Evolutionary conservation across 2,329 filamentous ascomycete species (phyloP), one percentile per base, ranked within the genome.

Genomic region (Celoporthe dispersa): DNA sequence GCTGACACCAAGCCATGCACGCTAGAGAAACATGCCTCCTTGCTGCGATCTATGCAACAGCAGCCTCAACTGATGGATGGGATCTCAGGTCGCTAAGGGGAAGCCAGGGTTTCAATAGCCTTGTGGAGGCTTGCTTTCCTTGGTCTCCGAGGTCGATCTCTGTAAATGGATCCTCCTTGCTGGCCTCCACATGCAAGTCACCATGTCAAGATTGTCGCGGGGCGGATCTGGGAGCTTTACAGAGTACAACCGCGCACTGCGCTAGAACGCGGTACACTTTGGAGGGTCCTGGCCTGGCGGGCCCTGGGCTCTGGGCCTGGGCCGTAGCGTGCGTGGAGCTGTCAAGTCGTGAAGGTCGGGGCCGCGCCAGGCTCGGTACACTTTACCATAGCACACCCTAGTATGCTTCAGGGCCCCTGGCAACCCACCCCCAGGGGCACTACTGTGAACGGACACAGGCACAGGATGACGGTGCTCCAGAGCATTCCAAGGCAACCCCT

Each of bases 401-500:
- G 48, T 22, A 25, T 3, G 41, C 41, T 8, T 44, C 51, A 55
- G 51, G 51, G 14, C 51, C 53, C 53, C 53, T 57, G 53, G 25
- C 53, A 16, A 28, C 53, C 28, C 25, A 31, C 53, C 25, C 25
- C 25, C 28, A 57, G 53, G 44, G 44, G 25, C 25, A 31, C 53
- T 8, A 57, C 51, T 55, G 62, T 48, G 61, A 39, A 33, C 25
- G 16, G 35, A 11, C 61, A 31, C 22, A 9, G 41, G n/a, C 61
- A 31, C 22, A 9, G 41, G n/a, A 44, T 65, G 48, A 64, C 25
- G 39, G 48, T 12, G 39, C 25, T 64, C 64, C 53, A 37, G 37
- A 66, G 25, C 60, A 61, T 51, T 55, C 64, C 66, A 64, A n/a
- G 62, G 60, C 60, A 59, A 71, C 51, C 70, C 70, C 61, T 69